These are phyloP conservation scores for Penicillium longicatenatum DNA, from an alignment of 495 filamentous ascomycete species.

Conservation along the genomic window DNA sequence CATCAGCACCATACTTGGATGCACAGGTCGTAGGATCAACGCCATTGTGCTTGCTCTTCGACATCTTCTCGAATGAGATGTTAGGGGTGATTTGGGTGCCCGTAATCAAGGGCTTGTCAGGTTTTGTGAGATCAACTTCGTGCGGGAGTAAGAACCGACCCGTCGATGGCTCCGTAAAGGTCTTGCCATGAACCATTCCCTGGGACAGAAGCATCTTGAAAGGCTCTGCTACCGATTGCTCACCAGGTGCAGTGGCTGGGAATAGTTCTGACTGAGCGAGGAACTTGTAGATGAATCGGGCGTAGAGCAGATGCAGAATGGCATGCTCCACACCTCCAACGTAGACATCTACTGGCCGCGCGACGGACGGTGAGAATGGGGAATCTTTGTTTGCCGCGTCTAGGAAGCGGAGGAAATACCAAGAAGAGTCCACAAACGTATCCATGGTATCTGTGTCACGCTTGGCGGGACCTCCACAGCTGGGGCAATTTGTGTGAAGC, in stretches of 20 bases:
- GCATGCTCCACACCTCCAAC: constrained; percentile 89
- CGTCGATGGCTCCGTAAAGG: constrained; percentile 71
- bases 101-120: constrained; percentile 58
- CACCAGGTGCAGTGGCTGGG: constrained; percentile 44
- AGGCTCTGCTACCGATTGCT: constrained; percentile 56
- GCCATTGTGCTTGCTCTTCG: constrained; percentile 93
- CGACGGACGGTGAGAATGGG: constrained; percentile 61
- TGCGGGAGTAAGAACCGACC: constrained; percentile 77
- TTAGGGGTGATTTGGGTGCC: constrained; percentile 57
- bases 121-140: constrained; percentile 67
- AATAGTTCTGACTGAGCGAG: constrained; percentile 60
- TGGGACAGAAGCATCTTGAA: constrained; percentile 82
- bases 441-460: constrained; percentile 96
- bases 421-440: constrained; percentile 91
- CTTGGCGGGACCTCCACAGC: constrained; percentile 66
- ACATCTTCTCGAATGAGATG: constrained; percentile 87
- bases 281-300: constrained; percentile 89
- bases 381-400: constrained; percentile 63
- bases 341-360: constrained; percentile 79
- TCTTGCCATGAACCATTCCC: constrained; percentile 91
- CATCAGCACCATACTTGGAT: constrained; percentile 74
- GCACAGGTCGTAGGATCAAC: constrained; percentile 79
- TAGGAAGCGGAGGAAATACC: constrained; percentile 84
- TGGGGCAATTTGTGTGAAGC: constrained; percentile 75
- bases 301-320: constrained; percentile 88